Evolutionary conservation across 257 asterid genomes (phyloP), one percentile per base, ranked within the genome.

Genomic region (Ilex asprella): DNA sequence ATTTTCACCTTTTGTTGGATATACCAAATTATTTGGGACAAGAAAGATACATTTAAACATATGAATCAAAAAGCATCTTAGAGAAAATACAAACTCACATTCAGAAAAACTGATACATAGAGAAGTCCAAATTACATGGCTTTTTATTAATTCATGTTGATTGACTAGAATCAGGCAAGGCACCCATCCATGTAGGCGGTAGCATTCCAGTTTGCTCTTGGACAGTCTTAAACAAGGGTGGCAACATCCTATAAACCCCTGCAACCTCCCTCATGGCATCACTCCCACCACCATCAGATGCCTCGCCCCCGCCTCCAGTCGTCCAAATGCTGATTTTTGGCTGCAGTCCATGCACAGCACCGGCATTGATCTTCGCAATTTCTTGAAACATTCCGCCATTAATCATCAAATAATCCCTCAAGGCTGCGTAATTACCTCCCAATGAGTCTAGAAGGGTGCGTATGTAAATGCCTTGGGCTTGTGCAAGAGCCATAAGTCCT

Each of bases 151-250:
- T 7, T 44, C 50, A 44, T 7, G 13, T 12, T 1, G 55, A 14
- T 4, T 50, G n/a, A 50, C 21, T 50, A 6, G 55, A 50, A 50
- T 50, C 55, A 50, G 55, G 2, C 55, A 50, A 50, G 15, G 55
- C 55, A 50, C 55, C 55, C 55, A 50, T 16, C 64, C 64, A 60
- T 29, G 64, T 2, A 14, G 64, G 64, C 12, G 64, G 64, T 11
- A 31, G 53, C 54, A 60, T 60, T 6, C 64, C 64, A 11, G 64
- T 60, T 41, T 60, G 64, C 64, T 60, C 64, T 3, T 60, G 53
- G 14, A 60, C 54, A 0, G 64, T 39, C 12, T 60, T 39, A 39
- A 60, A 60, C 64, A 60, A 29, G 2, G 63, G 63, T 15, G 63
- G 63, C 29, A 59, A 32, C 46, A 39, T 39, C 29, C 2, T 31